Evolutionary conservation across 2,329 filamentous ascomycete species (phyloP).

Genomic region (Pseudocercospora crystallina): DNA sequence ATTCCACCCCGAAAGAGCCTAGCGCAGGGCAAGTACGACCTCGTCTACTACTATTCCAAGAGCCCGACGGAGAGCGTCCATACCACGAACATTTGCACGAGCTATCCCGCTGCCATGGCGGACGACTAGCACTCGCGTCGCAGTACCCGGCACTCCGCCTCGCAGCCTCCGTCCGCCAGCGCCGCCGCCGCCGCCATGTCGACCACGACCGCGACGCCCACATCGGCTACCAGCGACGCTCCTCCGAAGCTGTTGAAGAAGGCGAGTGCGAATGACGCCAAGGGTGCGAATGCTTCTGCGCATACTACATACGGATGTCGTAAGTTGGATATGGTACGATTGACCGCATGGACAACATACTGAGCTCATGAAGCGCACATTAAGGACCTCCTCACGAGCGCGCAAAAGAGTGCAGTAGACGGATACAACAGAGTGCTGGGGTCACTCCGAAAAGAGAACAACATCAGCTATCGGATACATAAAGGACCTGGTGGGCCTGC

Average conservation of each 20-base stretch:
- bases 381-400: conserved; percentile 65
- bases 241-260: conserved; percentile 45
- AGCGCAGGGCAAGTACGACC: conserved; percentile 1
- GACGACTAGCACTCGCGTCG: too few species aligned
- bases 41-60: too few species aligned
- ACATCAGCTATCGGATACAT: conserved; percentile 67
- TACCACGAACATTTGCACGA: too few species aligned
- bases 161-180: neutral
- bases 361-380: conserved; percentile 64
- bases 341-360: conserved; percentile 9
- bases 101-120: too few species aligned
- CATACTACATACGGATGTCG: conserved; percentile 23
- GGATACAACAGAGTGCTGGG: conserved; percentile 72
- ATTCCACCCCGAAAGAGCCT: neutral
- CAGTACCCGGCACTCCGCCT: neutral
- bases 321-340: conserved; percentile 9
- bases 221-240: conserved; percentile 38
- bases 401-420: conserved; percentile 66
- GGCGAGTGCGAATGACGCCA: conserved; percentile 31
- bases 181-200: conserved; percentile 11
- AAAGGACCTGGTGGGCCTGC: conserved; percentile 41
- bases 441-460: conserved; percentile 67
- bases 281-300: conserved; percentile 38
- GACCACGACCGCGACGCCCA: conserved; percentile 41
- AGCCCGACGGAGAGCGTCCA: too few species aligned